A percentile compares a stretch with the other conserved stretches of the same genome.
Evolutionary conservation across 441 rosid species (phyloP).

Genomic region (Metrosideros polymorpha): DNA sequence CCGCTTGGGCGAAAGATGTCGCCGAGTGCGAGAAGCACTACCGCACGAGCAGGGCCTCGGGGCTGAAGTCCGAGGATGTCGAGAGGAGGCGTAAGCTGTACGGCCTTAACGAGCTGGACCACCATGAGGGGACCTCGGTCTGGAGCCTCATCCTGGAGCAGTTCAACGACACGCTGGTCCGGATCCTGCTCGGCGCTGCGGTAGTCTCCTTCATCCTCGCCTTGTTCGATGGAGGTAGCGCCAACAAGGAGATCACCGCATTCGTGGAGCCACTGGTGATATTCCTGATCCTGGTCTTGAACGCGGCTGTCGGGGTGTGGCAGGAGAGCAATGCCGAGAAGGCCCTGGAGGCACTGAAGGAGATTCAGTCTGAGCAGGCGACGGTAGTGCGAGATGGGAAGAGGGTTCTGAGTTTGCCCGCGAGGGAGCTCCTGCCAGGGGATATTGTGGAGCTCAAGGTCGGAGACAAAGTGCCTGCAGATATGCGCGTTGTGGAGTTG

Average conservation of each 20-base stretch:
- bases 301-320: slow-evolving; percentile 39
- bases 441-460: slow-evolving; percentile 35
- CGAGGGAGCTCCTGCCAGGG: slow-evolving; percentile 31
- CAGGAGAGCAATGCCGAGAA: slow-evolving; percentile 40
- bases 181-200: slow-evolving; percentile 25
- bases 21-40: slow-evolving; percentile 24
- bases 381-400: slow-evolving; percentile 25
- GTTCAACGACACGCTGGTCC: slow-evolving; percentile 33
- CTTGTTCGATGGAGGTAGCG: slow-evolving; percentile 19
- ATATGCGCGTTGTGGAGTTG: slow-evolving; percentile 28
- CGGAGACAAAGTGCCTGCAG: slow-evolving; percentile 37
- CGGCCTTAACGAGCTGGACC: slow-evolving; percentile 29
- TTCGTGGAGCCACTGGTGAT: slow-evolving; percentile 39
- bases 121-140: slow-evolving; percentile 22
- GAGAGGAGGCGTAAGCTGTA: slow-evolving; percentile 10
- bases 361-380: slow-evolving; percentile 38
- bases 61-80: slow-evolving; percentile 14
- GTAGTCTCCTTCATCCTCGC: slow-evolving; percentile 34
- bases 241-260: slow-evolving; percentile 28
- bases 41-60: slow-evolving; percentile 8
- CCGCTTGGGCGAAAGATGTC: slow-evolving; percentile 25
- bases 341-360: slow-evolving; percentile 33
- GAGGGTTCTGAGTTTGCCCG: slow-evolving; percentile 13
- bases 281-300: slow-evolving; percentile 29
- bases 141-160: slow-evolving; percentile 26